Conservation (phyloP, 495 filamentous ascomycete genomes). For the Choiromyces venosus region DNA sequence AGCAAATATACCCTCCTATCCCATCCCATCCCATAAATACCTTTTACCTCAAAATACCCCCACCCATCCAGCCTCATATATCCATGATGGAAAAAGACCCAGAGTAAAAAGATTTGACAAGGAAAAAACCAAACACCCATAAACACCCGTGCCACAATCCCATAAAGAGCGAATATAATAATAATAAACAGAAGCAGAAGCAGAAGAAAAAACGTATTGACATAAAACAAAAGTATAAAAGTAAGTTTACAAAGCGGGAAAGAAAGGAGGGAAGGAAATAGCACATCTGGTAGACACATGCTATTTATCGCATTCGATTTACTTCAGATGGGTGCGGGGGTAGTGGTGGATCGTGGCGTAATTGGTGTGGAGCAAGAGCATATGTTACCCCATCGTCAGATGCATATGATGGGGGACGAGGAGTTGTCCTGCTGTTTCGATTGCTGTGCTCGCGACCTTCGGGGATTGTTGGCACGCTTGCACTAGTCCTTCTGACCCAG, state of each 20-base stretch:
- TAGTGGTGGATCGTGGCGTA: slow-evolving; percentile 45
- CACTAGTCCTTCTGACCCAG: slow-evolving; percentile 59
- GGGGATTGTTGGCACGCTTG: slow-evolving; percentile 30
- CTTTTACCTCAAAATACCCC: background rate
- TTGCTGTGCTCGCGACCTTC: slow-evolving; percentile 30
- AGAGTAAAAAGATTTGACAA: background rate
- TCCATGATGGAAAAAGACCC: background rate
- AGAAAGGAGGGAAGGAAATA: background rate
- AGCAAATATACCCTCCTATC: background rate
- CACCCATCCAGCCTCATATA: background rate
- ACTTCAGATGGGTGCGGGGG: slow-evolving; percentile 49
- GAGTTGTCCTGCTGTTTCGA: slow-evolving; percentile 30
- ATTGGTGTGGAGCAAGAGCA: slow-evolving; percentile 55
- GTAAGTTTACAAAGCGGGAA: background rate
- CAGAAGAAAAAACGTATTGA: background rate
- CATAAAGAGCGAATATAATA: background rate
- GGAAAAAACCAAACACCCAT: background rate
- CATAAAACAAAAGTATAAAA: background rate
- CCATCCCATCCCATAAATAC: background rate
- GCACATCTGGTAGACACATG: background rate
- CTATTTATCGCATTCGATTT: slow-evolving; percentile 18
- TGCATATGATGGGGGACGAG: slow-evolving; percentile 63
- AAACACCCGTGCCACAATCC: background rate
- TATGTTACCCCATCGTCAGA: slow-evolving; percentile 68
- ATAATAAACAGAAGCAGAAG: background rate